These are phyloP conservation scores for Moesziomyces aphidis DNA, from an alignment of 1,284 basidiomycete genomes.

Conservation along the genomic window DNA sequence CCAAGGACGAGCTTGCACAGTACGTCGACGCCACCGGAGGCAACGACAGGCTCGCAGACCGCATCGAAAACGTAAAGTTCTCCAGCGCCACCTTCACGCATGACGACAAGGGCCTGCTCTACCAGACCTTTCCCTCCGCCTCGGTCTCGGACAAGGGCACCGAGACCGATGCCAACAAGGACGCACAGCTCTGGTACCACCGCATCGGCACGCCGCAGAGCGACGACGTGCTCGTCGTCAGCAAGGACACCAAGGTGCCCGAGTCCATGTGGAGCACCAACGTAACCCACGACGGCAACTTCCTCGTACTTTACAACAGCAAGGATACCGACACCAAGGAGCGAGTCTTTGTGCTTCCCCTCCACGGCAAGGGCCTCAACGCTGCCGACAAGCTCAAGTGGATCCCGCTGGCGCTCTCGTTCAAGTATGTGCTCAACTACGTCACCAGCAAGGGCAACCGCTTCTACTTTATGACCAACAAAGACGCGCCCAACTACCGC, in stretches of 20 bases:
- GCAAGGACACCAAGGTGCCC: slow-evolving; percentile 54
- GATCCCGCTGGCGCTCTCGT: slow-evolving; percentile 58
- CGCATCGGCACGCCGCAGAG: slow-evolving; percentile 58
- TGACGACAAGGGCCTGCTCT: slow-evolving; percentile 65
- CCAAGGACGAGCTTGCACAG: slow-evolving; percentile 35
- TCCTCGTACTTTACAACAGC: slow-evolving; percentile 54
- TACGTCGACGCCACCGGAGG: slow-evolving; percentile 50
- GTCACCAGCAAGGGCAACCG: slow-evolving; percentile 60
- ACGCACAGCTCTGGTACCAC: slow-evolving; percentile 66
- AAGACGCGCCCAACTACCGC: slow-evolving; percentile 62
- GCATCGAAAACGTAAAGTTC: slow-evolving; percentile 63
- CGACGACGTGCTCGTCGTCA: slow-evolving; percentile 61
- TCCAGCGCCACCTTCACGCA: slow-evolving; percentile 57
- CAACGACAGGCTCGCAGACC: slow-evolving; percentile 56
- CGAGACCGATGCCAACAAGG: slow-evolving; percentile 63
- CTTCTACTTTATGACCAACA: slow-evolving; percentile 66
- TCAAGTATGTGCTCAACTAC: slow-evolving; percentile 58
- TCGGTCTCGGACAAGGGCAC: slow-evolving; percentile 61
- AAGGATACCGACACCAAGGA: slow-evolving; percentile 64
- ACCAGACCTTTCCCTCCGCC: slow-evolving; percentile 60
- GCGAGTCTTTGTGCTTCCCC: slow-evolving; percentile 51
- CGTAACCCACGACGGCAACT: slow-evolving; percentile 62
- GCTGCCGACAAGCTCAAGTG: slow-evolving; percentile 43
- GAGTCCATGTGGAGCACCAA: slow-evolving; percentile 59
- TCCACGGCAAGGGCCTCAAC: slow-evolving; percentile 40